Evolutionary conservation across 2,329 filamentous ascomycete species (phyloP), one percentile per base, ranked within the genome.

Genomic region (Fusarium veterinarium): DNA sequence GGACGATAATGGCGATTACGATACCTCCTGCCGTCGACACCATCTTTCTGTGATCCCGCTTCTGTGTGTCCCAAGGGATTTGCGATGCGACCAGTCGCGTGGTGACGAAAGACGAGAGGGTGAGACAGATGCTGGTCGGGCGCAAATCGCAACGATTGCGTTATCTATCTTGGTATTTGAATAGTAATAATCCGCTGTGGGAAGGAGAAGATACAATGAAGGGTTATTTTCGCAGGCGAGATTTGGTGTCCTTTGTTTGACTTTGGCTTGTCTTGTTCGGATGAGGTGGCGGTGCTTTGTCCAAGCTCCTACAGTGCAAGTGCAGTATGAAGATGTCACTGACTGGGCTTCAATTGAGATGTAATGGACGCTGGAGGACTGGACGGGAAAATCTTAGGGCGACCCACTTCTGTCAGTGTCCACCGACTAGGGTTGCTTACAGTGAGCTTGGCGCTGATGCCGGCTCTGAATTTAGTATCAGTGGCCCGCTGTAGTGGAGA

Each of bases 1-100:
- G 80, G 75, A 94, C 83, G 74, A 94, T 76, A 78, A 95, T 81
- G 78, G 94, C 87, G 79, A 97, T 90, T 80, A 95, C 88, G 83
- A 95, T 90, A 71, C 91, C 88, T 79, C 91, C 91, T 73, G 88
- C 85, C 56, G 88, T 83, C 72, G 86, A 86, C 79, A 87, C 85
- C 87, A 91, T 91, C 69, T 74, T 74, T 83, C 35, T 64, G 28
- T 52, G 55, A 64, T 71, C 42, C 59, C 58, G 45, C 17, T 51
- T 38, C 40, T 20, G 31, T 40, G 44, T 40, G 25, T 63, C 64
- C 25, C 51, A 58, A 35, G 38, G 28, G 38, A 25, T 53, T 62
- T 68, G 40, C 64, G 64, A 62, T 68, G 46, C 57, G 51, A 56
- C 46, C 45, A 53, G 38, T 74, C 63, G 71, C 51, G 62, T 64